Percentiles rank a stretch among this genome's conserved stretches.
Evolutionary conservation across 192 early-diverging fungal species (phyloP).

Genomic region (Backusella psychrophila): DNA sequence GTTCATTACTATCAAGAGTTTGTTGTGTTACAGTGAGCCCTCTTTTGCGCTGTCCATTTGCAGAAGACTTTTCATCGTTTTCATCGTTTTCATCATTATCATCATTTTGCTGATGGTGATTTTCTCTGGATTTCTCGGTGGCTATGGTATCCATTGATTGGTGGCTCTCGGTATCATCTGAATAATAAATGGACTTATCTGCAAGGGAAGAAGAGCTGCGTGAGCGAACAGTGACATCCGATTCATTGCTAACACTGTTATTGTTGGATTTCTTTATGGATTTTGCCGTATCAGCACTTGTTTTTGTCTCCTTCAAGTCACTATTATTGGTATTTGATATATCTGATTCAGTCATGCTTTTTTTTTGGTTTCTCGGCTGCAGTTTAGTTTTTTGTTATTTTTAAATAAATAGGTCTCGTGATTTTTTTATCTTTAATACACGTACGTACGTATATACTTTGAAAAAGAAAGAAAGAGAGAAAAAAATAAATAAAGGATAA

Average conservation of each 20-base stretch:
- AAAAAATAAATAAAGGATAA: background rate
- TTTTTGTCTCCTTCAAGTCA: background rate
- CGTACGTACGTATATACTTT: too few species aligned
- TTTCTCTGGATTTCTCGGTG: background rate
- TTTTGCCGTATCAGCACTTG: background rate
- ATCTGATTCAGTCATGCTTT: background rate
- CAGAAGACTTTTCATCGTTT: background rate
- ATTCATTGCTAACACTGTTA: background rate
- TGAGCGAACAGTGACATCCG: background rate
- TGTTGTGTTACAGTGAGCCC: background rate
- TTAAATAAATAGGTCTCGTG: background rate
- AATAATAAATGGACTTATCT: background rate
- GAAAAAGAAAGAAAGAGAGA: background rate
- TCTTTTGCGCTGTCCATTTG: background rate
- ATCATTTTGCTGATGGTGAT: background rate
- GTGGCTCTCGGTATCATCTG: background rate
- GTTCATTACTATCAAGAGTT: background rate
- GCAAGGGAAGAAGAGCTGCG: background rate
- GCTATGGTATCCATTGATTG: background rate
- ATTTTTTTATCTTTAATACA: background rate
- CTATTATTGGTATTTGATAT: background rate
- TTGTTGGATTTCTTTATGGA: background rate
- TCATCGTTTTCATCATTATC: background rate
- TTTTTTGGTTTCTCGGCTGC: background rate
- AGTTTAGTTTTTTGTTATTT: background rate